A percentile compares a stretch with the other conserved stretches of the same genome.
Conservation (phyloP, 371 early-diverging fungal genomes). For the Catenaria anguillulae region DNA sequence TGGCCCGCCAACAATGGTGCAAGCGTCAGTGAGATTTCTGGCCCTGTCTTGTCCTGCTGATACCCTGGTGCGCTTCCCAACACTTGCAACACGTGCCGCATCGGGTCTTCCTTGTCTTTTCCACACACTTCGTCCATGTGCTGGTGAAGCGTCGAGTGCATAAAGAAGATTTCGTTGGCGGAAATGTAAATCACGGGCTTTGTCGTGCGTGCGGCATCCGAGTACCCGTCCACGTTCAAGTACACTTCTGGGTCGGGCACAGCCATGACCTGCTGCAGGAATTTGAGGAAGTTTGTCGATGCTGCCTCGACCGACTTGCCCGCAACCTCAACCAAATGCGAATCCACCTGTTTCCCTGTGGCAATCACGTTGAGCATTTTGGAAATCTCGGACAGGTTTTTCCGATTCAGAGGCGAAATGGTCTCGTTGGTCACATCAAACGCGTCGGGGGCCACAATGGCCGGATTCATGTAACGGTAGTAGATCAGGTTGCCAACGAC, state of each 20-base stretch:
- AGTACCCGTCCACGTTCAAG: conserved; percentile 78
- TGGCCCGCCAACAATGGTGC: conserved; percentile 49
- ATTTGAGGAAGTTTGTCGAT: conserved; percentile 53
- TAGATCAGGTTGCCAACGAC: conserved; percentile 88
- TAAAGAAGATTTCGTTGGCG: conserved; percentile 70
- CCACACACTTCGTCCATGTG: conserved; percentile 41
- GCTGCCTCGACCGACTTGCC: conserved; percentile 65
- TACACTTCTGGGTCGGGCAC: conserved; percentile 72
- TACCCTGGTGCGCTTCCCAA: conserved; percentile 62
- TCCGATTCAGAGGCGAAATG: conserved; percentile 74
- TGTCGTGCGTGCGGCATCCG: conserved; percentile 63
- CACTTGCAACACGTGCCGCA: conserved; percentile 60
- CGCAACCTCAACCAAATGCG: conserved; percentile 5
- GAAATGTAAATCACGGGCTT: conserved; percentile 81
- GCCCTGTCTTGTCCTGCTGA: conserved; percentile 33
- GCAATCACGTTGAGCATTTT: conserved; percentile 87
- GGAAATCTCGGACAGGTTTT: conserved; percentile 81
- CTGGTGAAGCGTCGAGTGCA: conserved; percentile 63
- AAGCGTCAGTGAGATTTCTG: conserved; percentile 51
- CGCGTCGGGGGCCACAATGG: conserved; percentile 92
- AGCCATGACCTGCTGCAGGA: conserved; percentile 58
- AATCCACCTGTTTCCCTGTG: conserved; percentile 55
- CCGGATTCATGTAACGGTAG: conserved; percentile 93
- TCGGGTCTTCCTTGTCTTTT: conserved; percentile 45
- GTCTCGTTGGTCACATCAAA: conserved; percentile 83